Evolutionary conservation across 1,284 basidiomycete genomes (phyloP), one percentile per base, ranked within the genome.

Genomic region (Ceratobasidium theobromae): DNA sequence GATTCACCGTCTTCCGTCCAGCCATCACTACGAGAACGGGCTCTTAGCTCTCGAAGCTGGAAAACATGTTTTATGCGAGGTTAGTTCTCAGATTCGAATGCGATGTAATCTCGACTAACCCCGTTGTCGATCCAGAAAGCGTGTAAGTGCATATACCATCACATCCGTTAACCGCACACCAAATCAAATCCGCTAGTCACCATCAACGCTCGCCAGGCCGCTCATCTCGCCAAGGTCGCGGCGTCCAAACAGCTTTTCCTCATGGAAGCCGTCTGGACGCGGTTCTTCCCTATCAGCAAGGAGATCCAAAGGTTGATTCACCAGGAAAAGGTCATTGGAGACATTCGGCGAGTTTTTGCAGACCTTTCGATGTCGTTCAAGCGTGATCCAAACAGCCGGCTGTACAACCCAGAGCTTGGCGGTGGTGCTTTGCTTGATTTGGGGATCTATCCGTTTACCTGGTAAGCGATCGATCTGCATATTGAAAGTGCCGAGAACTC

Each of bases 61-160:
- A 55, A 97, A 95, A 76, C 84, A 94, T 75, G 88, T 96, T 21
- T 84, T 94, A 18, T 90, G 90, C 76, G 93, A 95, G 77, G 94
- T 94, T 73, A 86, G 88, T 0, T 84, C 87, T 25, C 90, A 87
- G 1, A 81, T n/a, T n/a, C 77, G 64, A 89, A 88, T 72, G 77
- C 79, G 3, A 80, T 85, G 4, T 87, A 90, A 38, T 53, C 78
- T 88, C 23, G 80, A 25, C 30, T 60, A 72, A 76, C 46, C 4
- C 41, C 23, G 46, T n/a, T 71, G 78, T 78, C 3, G 71, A 81
- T 70, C 71, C 79, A 25, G 73, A 58, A 58, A 58, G 55, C 55
- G 23, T 58, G 55, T 28, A 58, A 32, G 55, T 57, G 16, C 40
- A 84, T 46, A 84, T 86, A 54, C 80, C 96, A 32, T 76, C 92